Conservation (phyloP, 2,329 filamentous ascomycete species). For the Daldinia sp. region DNA sequence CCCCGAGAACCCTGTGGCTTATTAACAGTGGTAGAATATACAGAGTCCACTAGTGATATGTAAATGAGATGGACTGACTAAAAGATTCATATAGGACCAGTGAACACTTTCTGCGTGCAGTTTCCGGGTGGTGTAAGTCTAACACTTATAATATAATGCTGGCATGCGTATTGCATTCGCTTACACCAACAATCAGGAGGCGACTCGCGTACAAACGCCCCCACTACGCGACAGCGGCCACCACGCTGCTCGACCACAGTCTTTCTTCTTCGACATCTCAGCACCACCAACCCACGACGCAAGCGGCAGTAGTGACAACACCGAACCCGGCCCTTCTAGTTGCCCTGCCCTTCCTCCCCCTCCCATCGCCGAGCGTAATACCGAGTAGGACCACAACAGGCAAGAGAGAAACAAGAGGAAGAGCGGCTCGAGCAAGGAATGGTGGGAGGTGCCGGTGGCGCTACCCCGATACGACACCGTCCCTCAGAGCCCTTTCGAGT, state of each 20-base stretch:
- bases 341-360: slow-evolving; percentile 1
- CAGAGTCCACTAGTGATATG: not conserved
- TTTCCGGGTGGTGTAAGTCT: slow-evolving; percentile 54
- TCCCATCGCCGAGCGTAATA: not conserved
- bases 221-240: slow-evolving; percentile 57
- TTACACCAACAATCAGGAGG: slow-evolving; percentile 56
- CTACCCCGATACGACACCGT: slow-evolving; percentile 46
- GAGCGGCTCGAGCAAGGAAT: slow-evolving; percentile 44
- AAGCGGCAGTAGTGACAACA: slow-evolving; percentile 10
- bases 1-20: not conserved
- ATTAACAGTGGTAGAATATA: not conserved
- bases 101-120: slow-evolving; percentile 32
- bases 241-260: slow-evolving; percentile 53
- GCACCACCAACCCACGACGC: slow-evolving; percentile 42
- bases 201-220: slow-evolving; percentile 62
- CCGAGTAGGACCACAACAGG: not conserved
- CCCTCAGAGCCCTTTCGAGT: slow-evolving; percentile 55
- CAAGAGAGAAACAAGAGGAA: slow-evolving; percentile 17
- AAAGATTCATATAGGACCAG: slow-evolving; percentile 17
- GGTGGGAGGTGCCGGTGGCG: slow-evolving; percentile 50
- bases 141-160: not conserved
- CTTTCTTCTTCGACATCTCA: slow-evolving; percentile 59
- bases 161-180: not conserved
- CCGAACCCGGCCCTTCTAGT: not conserved
- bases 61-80: slow-evolving; percentile 6